Percentiles rank a stretch among this genome's conserved stretches.
Evolutionary conservation across 202 grass and related monocot genomes (phyloP).

Genomic region (Sporobolus alterniflorus): DNA sequence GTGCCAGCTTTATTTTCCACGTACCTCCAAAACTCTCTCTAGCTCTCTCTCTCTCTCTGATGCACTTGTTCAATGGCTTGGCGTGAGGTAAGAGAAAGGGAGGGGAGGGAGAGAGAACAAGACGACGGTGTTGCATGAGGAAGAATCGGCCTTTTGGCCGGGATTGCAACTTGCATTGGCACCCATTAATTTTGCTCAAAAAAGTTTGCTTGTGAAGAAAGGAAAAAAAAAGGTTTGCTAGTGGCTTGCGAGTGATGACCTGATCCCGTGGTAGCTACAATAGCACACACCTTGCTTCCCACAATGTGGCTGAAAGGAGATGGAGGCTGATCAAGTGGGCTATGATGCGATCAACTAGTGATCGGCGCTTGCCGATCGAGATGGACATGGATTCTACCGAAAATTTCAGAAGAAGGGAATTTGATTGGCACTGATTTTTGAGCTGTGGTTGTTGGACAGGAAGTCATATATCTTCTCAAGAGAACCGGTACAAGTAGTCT

Average conservation of each 20-base stretch:
- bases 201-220: background rate
- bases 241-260: background rate
- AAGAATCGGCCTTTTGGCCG: background rate
- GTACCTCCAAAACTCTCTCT: background rate
- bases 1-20: constrained; percentile 12
- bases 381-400: background rate
- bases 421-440: background rate
- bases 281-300: background rate
- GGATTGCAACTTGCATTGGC: constrained; percentile 20
- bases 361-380: background rate
- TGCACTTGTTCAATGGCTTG: background rate
- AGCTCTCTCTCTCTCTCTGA: background rate
- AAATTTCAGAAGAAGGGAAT: background rate
- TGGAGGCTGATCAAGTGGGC: background rate
- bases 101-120: background rate
- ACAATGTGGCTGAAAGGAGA: constrained; percentile 15
- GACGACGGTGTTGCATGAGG: background rate
- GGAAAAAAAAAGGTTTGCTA: background rate
- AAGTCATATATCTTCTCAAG: background rate
- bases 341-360: background rate
- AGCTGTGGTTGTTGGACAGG: background rate
- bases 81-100: background rate
- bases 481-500: background rate
- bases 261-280: background rate
- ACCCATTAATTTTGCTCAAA: too few species aligned